phyloP scores from a whole-genome alignment of 1,139 yeast genomes.

The Pichia sp. region DNA sequence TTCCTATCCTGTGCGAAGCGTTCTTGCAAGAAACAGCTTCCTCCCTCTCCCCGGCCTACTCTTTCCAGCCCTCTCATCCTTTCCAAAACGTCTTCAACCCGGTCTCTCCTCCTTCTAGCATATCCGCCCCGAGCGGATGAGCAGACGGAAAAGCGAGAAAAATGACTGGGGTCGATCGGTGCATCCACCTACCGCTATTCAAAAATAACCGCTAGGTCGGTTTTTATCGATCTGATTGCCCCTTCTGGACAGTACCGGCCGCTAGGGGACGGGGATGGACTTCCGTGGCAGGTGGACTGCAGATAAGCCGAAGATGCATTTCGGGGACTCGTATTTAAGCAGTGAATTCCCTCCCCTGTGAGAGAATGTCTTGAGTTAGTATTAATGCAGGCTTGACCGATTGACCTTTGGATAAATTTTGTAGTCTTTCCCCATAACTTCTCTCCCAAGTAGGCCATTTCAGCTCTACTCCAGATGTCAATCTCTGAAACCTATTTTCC shows the following conservation, averaged over 20 bases:
- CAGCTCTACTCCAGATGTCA: conserved; percentile 30
- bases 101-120: background rate
- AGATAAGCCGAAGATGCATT: background rate
- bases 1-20: background rate
- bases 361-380: too few relatives aligned
- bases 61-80: background rate
- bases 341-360: background rate
- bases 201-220: background rate
- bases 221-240: conserved; percentile 5
- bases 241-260: background rate
- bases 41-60: background rate
- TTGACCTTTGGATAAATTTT: too few relatives aligned
- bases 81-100: background rate
- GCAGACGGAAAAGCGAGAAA: background rate
- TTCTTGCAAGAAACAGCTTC: background rate
- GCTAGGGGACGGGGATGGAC: conserved; percentile 8
- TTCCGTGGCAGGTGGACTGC: background rate
- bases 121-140: background rate
- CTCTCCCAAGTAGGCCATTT: too few relatives aligned
- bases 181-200: background rate
- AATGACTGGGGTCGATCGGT: background rate
- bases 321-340: background rate
- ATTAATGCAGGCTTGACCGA: too few relatives aligned
- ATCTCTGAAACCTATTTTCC: conserved; percentile 52
- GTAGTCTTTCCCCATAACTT: too few relatives aligned